A percentile compares a stretch with the other conserved stretches of the same genome.
Evolutionary conservation across 768 basidiomycete genomes (phyloP).

Genomic region (Tulasnella sp.): DNA sequence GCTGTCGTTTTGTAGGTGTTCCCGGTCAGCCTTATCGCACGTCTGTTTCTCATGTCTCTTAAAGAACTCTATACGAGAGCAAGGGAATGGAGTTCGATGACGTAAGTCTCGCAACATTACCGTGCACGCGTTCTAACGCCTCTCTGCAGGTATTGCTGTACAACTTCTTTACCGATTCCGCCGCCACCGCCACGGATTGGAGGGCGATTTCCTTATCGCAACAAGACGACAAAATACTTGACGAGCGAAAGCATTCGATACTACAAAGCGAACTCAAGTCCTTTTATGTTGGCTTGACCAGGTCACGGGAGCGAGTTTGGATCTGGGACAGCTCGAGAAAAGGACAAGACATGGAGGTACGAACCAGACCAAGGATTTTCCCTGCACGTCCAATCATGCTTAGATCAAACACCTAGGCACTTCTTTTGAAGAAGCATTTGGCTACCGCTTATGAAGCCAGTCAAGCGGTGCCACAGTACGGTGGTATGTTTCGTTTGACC

Average conservation of each 20-base stretch:
- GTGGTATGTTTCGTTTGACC: background rate
- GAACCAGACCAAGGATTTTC: background rate
- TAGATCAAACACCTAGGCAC: background rate
- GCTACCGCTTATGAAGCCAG: background rate
- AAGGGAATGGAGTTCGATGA: slow-evolving; percentile 68
- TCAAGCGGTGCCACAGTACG: background rate
- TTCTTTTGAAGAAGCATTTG: background rate
- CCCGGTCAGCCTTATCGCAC: background rate
- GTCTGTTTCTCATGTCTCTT: background rate
- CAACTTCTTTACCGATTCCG: slow-evolving; percentile 70
- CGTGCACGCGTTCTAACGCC: background rate
- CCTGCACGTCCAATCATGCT: background rate
- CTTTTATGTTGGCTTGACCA: slow-evolving; percentile 29
- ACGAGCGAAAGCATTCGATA: slow-evolving; percentile 14
- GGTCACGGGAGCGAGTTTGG: slow-evolving; percentile 28
- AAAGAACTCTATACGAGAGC: slow-evolving; percentile 54
- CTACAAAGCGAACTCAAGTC: slow-evolving; percentile 28
- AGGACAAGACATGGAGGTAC: slow-evolving; percentile 20
- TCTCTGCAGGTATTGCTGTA: slow-evolving; percentile 61
- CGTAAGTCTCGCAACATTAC: slow-evolving; percentile 37
- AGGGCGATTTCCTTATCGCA: slow-evolving; percentile 45
- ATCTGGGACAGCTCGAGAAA: slow-evolving; percentile 25
- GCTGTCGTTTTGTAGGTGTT: background rate
- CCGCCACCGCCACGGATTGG: slow-evolving; percentile 53
- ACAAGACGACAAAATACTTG: background rate